Conservation (phyloP, 371 early-diverging fungal genomes). For the Fennellomyces sp. region DNA sequence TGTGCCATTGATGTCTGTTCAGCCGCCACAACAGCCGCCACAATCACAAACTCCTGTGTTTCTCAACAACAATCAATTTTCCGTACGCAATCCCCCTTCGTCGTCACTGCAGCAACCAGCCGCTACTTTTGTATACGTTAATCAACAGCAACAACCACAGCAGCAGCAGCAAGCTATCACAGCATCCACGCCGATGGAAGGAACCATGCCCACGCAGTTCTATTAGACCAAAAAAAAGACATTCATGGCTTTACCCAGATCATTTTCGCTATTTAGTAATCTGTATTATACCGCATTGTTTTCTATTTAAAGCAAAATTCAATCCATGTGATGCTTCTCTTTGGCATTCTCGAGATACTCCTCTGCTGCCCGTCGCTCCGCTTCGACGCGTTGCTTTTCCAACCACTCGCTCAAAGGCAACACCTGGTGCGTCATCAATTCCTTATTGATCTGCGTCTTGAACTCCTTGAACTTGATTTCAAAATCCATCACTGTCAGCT, state of each 20-base stretch:
- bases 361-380: not conserved
- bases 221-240: constrained; percentile 9
- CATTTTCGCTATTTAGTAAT: not conserved
- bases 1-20: not conserved
- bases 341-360: not conserved
- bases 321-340: constrained; percentile 1
- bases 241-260: not conserved
- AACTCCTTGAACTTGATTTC: constrained; percentile 66
- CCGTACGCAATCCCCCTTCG: not conserved
- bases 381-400: not conserved
- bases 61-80: constrained; percentile 7
- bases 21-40: not conserved
- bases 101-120: constrained; percentile 4
- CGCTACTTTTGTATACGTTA: constrained; percentile 14
- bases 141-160: constrained; percentile 6
- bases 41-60: not conserved
- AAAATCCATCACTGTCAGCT: constrained; percentile 79
- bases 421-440: constrained; percentile 33
- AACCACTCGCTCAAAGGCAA: constrained; percentile 17
- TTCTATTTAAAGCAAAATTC: not conserved
- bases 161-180: constrained; percentile 5
- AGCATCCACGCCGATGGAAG: not conserved
- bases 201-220: not conserved
- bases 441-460: constrained; percentile 45
- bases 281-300: constrained; percentile 15